A percentile compares a stretch with the other conserved stretches of the same genome.
These are phyloP conservation scores for Endocalyx cinctus DNA, from an alignment of 2,329 filamentous ascomycete species.

Conservation along the genomic window DNA sequence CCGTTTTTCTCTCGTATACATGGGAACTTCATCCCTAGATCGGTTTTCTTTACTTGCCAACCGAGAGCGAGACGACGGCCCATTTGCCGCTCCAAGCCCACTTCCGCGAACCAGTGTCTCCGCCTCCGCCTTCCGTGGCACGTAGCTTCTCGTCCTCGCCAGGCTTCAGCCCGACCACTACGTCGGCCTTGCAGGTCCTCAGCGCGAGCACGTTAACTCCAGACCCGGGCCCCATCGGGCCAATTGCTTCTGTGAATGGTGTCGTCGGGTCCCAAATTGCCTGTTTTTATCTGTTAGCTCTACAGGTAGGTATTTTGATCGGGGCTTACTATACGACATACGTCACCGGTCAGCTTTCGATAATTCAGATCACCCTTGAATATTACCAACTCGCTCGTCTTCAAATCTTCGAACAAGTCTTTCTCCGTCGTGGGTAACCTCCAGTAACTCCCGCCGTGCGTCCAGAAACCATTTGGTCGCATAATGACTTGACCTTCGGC, in stretches of 20 bases:
- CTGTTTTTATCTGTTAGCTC: no score
- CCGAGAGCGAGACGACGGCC: conserved; percentile 85
- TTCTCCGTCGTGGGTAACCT: conserved; percentile 66
- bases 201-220: conserved; percentile 82
- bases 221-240: conserved; percentile 75
- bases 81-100: conserved; percentile 98
- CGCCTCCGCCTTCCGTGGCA: conserved; percentile 63
- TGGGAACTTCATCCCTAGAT: no score
- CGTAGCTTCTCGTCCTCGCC: conserved; percentile 81
- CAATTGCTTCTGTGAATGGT: conserved; percentile 77
- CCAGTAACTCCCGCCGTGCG: conserved; percentile 83
- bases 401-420: conserved; percentile 69
- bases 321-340: conserved; percentile 39
- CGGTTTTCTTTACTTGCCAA: conserved; percentile 58
- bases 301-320: no score
- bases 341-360: conserved; percentile 84
- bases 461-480: conserved; percentile 89
- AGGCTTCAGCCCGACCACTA: conserved; percentile 79
- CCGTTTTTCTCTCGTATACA: no score
- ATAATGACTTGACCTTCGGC: conserved; percentile 79
- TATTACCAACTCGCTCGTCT: conserved; percentile 79
- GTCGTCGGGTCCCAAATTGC: conserved; percentile 82
- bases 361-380: conserved; percentile 99
- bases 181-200: conserved; percentile 93
- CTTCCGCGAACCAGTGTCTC: conserved; percentile 65